These are phyloP conservation scores for Fusarium papillatum DNA, from an alignment of 2,329 filamentous ascomycete species.

Conservation along the genomic window DNA sequence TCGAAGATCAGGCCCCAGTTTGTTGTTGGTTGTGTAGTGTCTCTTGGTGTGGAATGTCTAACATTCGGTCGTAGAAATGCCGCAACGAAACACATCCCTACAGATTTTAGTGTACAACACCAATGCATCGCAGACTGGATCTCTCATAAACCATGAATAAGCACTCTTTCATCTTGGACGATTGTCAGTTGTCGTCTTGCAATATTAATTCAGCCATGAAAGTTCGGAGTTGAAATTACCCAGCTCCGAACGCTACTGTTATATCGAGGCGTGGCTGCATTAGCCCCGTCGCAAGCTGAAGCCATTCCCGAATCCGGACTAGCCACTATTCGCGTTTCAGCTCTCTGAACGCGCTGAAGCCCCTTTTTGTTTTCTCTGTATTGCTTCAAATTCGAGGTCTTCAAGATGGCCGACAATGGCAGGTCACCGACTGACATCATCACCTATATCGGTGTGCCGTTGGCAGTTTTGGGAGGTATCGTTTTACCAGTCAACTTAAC, in stretches of 20 bases:
- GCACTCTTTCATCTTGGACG: background rate
- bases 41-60: too few relatives aligned
- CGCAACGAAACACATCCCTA: background rate
- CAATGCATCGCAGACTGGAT: background rate
- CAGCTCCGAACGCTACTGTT: background rate
- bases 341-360: conserved; percentile 4
- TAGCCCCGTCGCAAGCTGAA: background rate
- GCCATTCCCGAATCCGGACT: conserved; percentile 16
- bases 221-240: background rate
- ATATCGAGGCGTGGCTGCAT: conserved; percentile 7
- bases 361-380: conserved; percentile 8
- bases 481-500: fast-evolving
- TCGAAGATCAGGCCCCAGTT: background rate
- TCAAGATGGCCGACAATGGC: conserved; percentile 48
- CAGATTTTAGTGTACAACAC: background rate
- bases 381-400: background rate
- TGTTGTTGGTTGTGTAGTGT: too few relatives aligned
- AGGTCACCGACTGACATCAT: conserved; percentile 62
- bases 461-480: conserved; percentile 65
- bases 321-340: conserved; percentile 19
- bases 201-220: background rate
- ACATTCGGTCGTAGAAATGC: background rate
- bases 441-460: conserved; percentile 69
- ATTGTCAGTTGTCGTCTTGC: background rate
- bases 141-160: background rate